These are phyloP conservation scores for Sphaceloma murrayae DNA, from an alignment of 2,329 filamentous ascomycete species.

Conservation along the genomic window DNA sequence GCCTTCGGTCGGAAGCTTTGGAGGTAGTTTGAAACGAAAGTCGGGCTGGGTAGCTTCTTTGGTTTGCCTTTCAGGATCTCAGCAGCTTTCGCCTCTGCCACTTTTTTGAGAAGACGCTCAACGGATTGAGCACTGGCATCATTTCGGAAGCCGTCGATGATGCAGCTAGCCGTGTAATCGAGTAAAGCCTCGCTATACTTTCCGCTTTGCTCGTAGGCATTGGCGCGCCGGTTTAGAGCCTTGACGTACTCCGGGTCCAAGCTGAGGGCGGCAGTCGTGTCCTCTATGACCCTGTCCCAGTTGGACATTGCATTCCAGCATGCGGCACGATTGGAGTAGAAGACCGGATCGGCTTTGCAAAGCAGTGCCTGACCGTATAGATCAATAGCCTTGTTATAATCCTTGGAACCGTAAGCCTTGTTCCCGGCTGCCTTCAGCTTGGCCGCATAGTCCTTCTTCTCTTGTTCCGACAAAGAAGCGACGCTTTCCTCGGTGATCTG, in stretches of 20 bases:
- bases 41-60: conserved; percentile 85
- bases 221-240: conserved; percentile 89
- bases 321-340: conserved; percentile 96
- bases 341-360: conserved; percentile 94
- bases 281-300: conserved; percentile 94
- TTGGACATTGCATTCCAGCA: conserved; percentile 90
- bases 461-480: conserved; percentile 42
- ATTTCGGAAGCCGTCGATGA: conserved; percentile 95
- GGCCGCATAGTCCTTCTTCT: conserved; percentile 76
- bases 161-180: conserved; percentile 97
- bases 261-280: conserved; percentile 87
- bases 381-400: conserved; percentile 86
- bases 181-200: conserved; percentile 89
- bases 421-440: conserved; percentile 94
- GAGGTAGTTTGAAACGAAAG: conserved; percentile 96
- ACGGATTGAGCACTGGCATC: conserved; percentile 80
- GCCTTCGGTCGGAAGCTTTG: conserved; percentile 89
- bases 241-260: conserved; percentile 96
- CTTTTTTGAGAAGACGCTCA: conserved; percentile 89
- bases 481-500: conserved; percentile 41
- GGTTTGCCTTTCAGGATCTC: conserved; percentile 71
- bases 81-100: conserved; percentile 89
- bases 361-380: conserved; percentile 93
- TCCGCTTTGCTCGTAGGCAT: conserved; percentile 88
- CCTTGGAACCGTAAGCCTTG: conserved; percentile 89